Evolutionary conservation across 1,139 yeast species (phyloP), one percentile per base, ranked within the genome.

Genomic region (Hemisphaericaspora xylofermentans): DNA sequence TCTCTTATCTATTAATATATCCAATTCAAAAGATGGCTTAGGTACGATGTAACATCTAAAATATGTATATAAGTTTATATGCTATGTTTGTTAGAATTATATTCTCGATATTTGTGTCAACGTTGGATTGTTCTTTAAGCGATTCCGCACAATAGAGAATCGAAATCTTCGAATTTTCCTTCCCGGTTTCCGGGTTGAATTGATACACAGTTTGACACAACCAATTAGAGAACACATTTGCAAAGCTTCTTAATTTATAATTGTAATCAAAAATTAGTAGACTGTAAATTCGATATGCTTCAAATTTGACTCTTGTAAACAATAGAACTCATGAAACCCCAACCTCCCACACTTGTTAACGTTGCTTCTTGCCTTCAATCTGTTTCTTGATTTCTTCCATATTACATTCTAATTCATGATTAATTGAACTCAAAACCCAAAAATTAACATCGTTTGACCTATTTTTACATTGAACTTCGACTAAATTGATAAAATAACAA

Each of bases 401-500:
- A 10, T 38, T 9, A 40, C 39, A 33, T 36, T 33, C 26, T 35
- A 43, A 37, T 35, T 38, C 15, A 33, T 17, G 9, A 16, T 34
- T 24, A 6, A 16, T 12, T 28, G 33, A 24, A 12, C 42, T 36
- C 26, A 45, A 45, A 16, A 32, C 35, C 46, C 47, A 44, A 12
- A 30, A 25, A 29, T 38, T 40, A 19, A 35, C 39, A 13, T 36
- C 40, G 6, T 38, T 21, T 17, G 40, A 35, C 7, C 29, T 32
- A 13, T 42, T 38, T 22, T 33, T 26, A 21, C 48, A 45, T 15
- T 43, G 33, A 12, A 27, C 33, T 9, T 30, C 29, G 21, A 43
- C 32, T 21, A 35, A 35, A 14, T 36, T 30, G 32, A 45, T 36
- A 22, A 41, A 45, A 16, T 36, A 35, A 30, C 48, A 45, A 13